phyloP scores from a whole-genome alignment of 2,329 filamentous ascomycete species.

The Aspergillus oerlinghausenensis region DNA sequence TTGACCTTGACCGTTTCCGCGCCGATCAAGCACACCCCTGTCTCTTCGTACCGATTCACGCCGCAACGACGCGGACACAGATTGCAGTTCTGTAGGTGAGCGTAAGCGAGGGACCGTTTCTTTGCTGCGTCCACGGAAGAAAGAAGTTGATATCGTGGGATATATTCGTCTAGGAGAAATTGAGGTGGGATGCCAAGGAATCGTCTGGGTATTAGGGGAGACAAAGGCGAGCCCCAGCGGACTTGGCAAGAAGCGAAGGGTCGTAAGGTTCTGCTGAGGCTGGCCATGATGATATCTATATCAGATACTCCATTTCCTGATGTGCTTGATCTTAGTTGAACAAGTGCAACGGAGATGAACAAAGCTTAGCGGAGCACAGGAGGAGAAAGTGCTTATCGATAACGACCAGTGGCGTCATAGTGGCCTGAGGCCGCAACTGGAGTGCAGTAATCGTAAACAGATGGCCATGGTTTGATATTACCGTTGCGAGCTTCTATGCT shows the following conservation, averaged over 20 bases:
- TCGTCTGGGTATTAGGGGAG: conserved; percentile 22
- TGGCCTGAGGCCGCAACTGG: not conserved
- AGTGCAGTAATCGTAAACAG: too few species aligned
- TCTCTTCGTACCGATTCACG: conserved; percentile 75
- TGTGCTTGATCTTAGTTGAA: not conserved
- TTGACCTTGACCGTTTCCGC: conserved; percentile 70
- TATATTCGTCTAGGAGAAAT: conserved; percentile 71
- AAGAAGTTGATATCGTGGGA: conserved; percentile 66
- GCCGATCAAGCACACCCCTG: conserved; percentile 73
- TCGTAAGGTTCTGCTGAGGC: conserved; percentile 3
- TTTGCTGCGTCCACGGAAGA: conserved; percentile 64
- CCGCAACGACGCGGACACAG: conserved; percentile 72
- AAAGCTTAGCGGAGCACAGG: not conserved
- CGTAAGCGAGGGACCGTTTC: conserved; percentile 70
- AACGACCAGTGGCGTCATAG: not conserved
- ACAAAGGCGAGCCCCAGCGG: not conserved
- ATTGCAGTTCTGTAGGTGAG: conserved; percentile 73
- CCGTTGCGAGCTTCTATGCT: not conserved
- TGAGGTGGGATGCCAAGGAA: conserved; percentile 52
- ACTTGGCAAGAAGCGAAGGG: not conserved
- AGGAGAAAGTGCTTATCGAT: not conserved
- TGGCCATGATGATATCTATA: conserved; percentile 4
- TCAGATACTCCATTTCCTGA: not conserved
- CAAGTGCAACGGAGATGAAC: not conserved
- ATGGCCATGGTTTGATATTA: not conserved